phyloP scores from a whole-genome alignment of 2,329 filamentous ascomycete genomes.

The Chaetomium globosum region DNA sequence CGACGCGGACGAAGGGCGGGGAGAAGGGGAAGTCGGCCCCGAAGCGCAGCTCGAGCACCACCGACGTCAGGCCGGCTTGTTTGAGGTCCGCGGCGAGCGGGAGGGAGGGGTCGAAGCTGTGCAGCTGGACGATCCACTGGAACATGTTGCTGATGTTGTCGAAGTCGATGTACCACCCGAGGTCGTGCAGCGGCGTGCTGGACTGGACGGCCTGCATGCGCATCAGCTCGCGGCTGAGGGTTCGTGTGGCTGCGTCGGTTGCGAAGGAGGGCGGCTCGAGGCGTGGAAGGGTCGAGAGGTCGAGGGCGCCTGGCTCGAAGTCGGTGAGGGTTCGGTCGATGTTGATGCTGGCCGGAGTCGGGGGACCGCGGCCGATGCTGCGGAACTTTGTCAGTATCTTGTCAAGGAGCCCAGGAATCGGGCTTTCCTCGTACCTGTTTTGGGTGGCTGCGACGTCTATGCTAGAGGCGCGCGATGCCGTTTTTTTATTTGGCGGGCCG shows the following conservation, averaged over 20 bases:
- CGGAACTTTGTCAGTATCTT: not conserved
- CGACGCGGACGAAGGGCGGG: constrained; percentile 82
- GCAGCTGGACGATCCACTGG: constrained; percentile 89
- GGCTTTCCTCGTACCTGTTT: not conserved
- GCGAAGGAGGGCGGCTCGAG: constrained; percentile 69
- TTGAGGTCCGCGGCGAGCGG: constrained; percentile 78
- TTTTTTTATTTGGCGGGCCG: constrained; percentile 21
- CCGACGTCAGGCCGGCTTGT: constrained; percentile 59
- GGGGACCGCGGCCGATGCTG: constrained; percentile 7
- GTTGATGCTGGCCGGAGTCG: constrained; percentile 23
- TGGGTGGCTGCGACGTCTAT: constrained; percentile 12
- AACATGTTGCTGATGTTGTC: constrained; percentile 72
- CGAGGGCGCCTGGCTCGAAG: constrained; percentile 69
- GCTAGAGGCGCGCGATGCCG: constrained; percentile 25
- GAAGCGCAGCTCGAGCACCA: constrained; percentile 83
- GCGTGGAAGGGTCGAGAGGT: constrained; percentile 62
- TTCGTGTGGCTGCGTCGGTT: constrained; percentile 60
- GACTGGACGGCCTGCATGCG: constrained; percentile 66
- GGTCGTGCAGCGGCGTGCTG: constrained; percentile 60
- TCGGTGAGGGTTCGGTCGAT: constrained; percentile 39
- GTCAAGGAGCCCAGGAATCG: no score
- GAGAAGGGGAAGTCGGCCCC: constrained; percentile 72
- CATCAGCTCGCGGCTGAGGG: constrained; percentile 66
- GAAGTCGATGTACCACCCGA: constrained; percentile 83
- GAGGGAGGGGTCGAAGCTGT: constrained; percentile 71